Base-by-base conservation (phyloP, 2,329 filamentous ascomycete species). In the Nemania sp. region DNA sequence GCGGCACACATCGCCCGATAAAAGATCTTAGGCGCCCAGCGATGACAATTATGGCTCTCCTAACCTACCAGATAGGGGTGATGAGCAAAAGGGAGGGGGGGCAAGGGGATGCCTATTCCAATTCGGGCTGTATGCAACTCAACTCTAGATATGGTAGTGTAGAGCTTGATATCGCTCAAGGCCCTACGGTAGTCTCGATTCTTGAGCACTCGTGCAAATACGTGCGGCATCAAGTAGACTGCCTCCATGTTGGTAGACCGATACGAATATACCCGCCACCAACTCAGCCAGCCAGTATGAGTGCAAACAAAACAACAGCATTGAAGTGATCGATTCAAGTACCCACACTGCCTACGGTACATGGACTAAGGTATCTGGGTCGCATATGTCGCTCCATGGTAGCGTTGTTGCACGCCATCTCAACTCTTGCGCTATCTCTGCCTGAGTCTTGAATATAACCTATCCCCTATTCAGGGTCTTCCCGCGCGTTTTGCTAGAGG, bases 401-500 rank as follows among this genome's bases (percentile, higher is more conserved):
- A n/a, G 15, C 10, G 17, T 40, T 13, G 35, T 53, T 57, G 51
- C 54, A 53, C 54, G 35, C 54, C 48, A 57, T 61, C 59, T 57
- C 20, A 34, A 37, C 3, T 29, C 37, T n/a, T n/a, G 50, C 53
- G 39, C 46, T 43, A 32, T 12, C 25, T 29, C n/a, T n/a, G n/a
- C n/a, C n/a, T n/a, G n/a, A n/a, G 42, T 43, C 51, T 37, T 59
- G 29, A 51, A 35, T 54, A 18, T 39, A 59, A 54, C 25, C 25
- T 29, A 29, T 46, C 17, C 40, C 47, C 11, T 48, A 56, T 63
- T 57, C 49, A 66, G 60, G 59, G 62, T 63, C 60, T 62, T 60
- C 60, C 62, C 58, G 54, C 62, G 63, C 65, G 47, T 48, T 54
- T 53, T 35, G 35, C 20, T 46, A 54, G 20, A 67, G 57, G 48